Conservation (phyloP, 352 stramenopile species). For the Phytophthora constricta region DNA sequence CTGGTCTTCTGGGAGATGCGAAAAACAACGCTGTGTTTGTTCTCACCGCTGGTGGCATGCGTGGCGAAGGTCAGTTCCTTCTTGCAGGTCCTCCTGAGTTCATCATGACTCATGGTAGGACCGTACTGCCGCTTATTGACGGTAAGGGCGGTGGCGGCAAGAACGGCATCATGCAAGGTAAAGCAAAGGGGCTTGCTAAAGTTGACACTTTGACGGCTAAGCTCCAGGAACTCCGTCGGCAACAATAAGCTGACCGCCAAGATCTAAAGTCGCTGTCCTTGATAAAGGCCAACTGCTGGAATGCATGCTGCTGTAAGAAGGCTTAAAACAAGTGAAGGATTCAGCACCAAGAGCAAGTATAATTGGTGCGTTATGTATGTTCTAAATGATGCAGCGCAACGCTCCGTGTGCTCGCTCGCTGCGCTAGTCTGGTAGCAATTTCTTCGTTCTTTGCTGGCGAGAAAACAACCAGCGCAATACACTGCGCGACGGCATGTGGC, state of each 20-base stretch:
- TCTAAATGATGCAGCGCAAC: slow-evolving; percentile 21
- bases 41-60: slow-evolving; percentile 56
- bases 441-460: slow-evolving; percentile 17
- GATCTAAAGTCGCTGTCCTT: too few relatives aligned
- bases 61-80: slow-evolving; percentile 71
- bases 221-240: slow-evolving; percentile 48
- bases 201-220: slow-evolving; percentile 50
- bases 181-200: slow-evolving; percentile 68
- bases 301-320: too few relatives aligned
- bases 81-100: slow-evolving; percentile 65
- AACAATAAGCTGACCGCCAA: slow-evolving; percentile 31
- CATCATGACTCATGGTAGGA: slow-evolving; percentile 60
- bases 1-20: slow-evolving; percentile 51
- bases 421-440: slow-evolving; percentile 4
- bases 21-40: slow-evolving; percentile 50
- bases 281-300: too few relatives aligned
- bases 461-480: neutral
- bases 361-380: neutral
- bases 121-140: slow-evolving; percentile 64
- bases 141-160: slow-evolving; percentile 81
- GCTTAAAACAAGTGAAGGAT: too few relatives aligned
- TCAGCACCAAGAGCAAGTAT: too few relatives aligned
- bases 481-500: neutral
- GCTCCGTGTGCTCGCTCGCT: too few relatives aligned
- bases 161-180: slow-evolving; percentile 80